Conservation (phyloP, 345 rosid species). For the Rubroshorea leprosula region DNA sequence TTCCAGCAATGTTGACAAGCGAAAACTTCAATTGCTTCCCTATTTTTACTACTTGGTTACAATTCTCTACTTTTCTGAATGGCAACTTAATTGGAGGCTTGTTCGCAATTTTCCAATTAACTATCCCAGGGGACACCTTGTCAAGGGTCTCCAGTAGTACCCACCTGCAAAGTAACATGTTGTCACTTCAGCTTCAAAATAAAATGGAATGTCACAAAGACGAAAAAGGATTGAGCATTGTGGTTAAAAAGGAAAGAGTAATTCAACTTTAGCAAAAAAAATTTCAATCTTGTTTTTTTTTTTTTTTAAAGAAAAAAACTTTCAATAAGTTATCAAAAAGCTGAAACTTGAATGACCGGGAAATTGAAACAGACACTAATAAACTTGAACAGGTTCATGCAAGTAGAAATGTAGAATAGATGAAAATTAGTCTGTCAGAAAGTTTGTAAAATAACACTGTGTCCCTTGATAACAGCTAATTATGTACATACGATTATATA, state of each 20-base stretch:
- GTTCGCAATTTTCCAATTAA: constrained; percentile 88
- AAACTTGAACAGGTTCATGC: too few relatives aligned
- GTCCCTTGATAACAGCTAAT: too few relatives aligned
- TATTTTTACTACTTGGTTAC: constrained; percentile 89
- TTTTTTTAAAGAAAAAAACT: too few relatives aligned
- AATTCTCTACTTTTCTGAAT: constrained; percentile 94
- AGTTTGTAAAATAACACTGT: too few relatives aligned
- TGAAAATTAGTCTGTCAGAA: too few relatives aligned
- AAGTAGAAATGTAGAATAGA: too few relatives aligned
- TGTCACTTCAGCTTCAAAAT: constrained; percentile 11
- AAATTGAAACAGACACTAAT: too few relatives aligned
- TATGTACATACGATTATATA: too few relatives aligned
- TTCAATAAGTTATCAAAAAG: too few relatives aligned
- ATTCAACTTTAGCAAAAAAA: background rate
- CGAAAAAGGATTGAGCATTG: background rate
- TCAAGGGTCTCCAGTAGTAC: constrained; percentile 86
- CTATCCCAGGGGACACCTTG: constrained; percentile 90
- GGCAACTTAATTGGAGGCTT: constrained; percentile 96
- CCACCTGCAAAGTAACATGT: constrained; percentile 52
- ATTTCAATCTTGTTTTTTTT: too few relatives aligned
- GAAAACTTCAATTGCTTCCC: constrained; percentile 96
- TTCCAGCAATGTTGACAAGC: constrained; percentile 92
- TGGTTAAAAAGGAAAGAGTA: background rate
- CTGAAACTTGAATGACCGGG: too few relatives aligned
- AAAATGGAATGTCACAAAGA: background rate